These are phyloP conservation scores for Paramecium octaurelia DNA, from an alignment of 73 alveolate species.

Conservation along the genomic window DNA sequence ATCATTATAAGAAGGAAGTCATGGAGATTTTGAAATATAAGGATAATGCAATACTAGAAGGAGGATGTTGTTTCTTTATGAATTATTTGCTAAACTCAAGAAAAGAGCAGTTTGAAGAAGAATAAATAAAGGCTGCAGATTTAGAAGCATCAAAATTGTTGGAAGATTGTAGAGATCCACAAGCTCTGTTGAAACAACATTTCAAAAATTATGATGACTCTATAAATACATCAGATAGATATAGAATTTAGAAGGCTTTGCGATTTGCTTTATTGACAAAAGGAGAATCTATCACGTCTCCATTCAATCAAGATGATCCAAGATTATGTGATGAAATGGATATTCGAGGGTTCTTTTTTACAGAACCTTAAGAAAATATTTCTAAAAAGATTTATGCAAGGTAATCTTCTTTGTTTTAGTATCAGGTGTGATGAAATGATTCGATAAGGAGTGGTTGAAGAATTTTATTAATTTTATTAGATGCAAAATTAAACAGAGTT, in stretches of 20 bases:
- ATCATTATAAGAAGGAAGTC: neutral
- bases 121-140: neutral
- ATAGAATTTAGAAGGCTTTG: conserved; percentile 19
- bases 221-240: neutral
- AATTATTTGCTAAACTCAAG: neutral
- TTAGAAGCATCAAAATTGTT: neutral
- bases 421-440: conserved; percentile 30
- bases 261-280: conserved; percentile 22
- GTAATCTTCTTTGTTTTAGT: neutral
- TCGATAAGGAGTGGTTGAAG: neutral
- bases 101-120: neutral
- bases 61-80: conserved; percentile 36
- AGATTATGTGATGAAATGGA: neutral
- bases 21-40: neutral
- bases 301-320: neutral
- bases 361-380: neutral
- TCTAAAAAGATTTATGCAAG: neutral
- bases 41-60: neutral
- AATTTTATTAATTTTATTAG: neutral
- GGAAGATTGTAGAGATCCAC: neutral
- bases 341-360: neutral
- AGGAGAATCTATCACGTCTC: neutral
- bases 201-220: neutral
- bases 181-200: neutral
- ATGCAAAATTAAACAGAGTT: neutral